Evolutionary conservation across 768 basidiomycete genomes (phyloP).

Genomic region (Lentinula raphanica): DNA sequence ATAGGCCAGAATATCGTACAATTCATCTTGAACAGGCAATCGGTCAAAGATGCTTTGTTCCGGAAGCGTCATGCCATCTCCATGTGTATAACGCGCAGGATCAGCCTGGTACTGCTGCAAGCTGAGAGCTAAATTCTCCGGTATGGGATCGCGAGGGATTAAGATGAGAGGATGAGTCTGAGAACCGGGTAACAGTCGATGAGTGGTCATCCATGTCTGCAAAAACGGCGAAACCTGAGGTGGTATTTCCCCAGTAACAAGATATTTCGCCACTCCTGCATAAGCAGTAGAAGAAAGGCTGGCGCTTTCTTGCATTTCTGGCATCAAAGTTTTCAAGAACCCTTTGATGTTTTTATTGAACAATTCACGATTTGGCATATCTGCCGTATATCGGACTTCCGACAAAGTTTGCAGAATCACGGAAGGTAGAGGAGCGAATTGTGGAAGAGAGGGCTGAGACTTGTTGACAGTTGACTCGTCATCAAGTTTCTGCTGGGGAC

Average conservation of each 20-base stretch:
- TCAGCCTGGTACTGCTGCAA: conserved; percentile 2
- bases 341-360: background rate
- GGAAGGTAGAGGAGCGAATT: conserved; percentile 4
- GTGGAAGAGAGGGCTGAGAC: background rate
- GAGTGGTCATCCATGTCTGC: conserved; percentile 6
- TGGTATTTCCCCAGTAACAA: background rate
- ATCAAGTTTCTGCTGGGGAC: background rate
- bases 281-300: conserved; percentile 1
- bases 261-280: conserved; percentile 1
- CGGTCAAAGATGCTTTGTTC: conserved; percentile 36
- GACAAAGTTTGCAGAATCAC: background rate
- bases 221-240: background rate
- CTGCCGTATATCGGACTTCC: background rate
- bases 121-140: background rate
- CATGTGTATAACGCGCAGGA: background rate
- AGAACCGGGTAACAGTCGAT: conserved; percentile 6
- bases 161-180: conserved; percentile 4
- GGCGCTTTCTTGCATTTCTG: conserved; percentile 7
- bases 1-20: conserved; percentile 38
- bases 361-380: background rate
- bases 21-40: conserved; percentile 43
- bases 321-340: conserved; percentile 4
- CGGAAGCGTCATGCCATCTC: conserved; percentile 6
- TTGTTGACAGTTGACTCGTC: background rate
- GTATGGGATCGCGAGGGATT: conserved; percentile 5